Percentiles rank a stretch among this genome's conserved stretches.
phyloP scores from a whole-genome alignment of 176 grass and related monocot genomes.

The Chrysopogon serrulatus region DNA sequence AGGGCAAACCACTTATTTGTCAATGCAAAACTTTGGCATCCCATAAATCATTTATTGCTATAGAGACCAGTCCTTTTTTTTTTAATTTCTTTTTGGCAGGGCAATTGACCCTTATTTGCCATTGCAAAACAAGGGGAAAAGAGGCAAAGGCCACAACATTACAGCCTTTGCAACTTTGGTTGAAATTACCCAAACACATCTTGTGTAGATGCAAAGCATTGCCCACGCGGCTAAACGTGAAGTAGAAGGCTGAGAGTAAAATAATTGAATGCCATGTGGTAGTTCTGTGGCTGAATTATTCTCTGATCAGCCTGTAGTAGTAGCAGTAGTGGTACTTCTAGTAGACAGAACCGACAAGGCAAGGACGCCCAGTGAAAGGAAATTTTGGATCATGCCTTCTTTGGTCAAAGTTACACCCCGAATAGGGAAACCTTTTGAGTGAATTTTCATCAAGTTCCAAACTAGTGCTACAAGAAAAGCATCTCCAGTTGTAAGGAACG shows the following conservation, averaged over 20 bases:
- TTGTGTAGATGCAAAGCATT: slow-evolving; percentile 5
- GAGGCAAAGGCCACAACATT: neutral
- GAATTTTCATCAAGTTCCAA: slow-evolving; percentile 26
- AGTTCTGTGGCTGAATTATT: neutral
- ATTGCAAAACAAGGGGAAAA: neutral
- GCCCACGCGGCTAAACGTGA: slow-evolving; percentile 5
- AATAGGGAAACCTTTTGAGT: slow-evolving; percentile 6
- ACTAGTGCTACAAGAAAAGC: slow-evolving; percentile 19
- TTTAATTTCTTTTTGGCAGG: too few relatives aligned
- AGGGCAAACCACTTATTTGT: too few relatives aligned
- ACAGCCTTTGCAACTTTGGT: neutral
- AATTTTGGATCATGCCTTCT: neutral
- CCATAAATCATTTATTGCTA: too few relatives aligned
- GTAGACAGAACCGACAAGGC: neutral
- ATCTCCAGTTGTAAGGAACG: slow-evolving; percentile 20
- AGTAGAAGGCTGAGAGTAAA: slow-evolving; percentile 1
- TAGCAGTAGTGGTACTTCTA: neutral
- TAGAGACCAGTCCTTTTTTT: too few relatives aligned
- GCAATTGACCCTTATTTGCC: too few relatives aligned
- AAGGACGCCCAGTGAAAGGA: neutral
- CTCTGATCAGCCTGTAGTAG: neutral
- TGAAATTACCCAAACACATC: neutral
- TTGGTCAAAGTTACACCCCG: neutral
- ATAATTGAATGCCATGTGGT: neutral
- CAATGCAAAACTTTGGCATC: too few relatives aligned